phyloP scores from a whole-genome alignment of 257 asterid species.

The Solanum gracilifrons region DNA sequence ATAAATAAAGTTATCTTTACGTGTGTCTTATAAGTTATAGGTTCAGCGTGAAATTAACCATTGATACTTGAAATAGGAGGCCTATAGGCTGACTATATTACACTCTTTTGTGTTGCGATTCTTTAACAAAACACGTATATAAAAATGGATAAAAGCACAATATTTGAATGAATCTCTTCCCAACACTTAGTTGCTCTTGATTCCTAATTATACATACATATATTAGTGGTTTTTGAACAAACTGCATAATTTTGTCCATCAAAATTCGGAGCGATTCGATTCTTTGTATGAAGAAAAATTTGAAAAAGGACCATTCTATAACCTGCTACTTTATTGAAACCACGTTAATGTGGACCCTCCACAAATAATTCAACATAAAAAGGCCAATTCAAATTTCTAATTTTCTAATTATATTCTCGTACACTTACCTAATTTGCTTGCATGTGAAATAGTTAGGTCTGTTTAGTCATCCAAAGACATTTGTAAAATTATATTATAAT shows the following conservation, averaged over 20 bases:
- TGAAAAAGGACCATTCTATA: background rate
- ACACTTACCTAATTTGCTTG: background rate
- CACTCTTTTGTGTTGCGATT: accelerated
- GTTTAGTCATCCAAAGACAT: background rate
- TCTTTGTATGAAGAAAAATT: background rate
- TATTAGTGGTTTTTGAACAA: background rate
- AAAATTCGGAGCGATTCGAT: background rate
- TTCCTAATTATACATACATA: accelerated
- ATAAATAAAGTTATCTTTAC: background rate
- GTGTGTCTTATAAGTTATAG: accelerated
- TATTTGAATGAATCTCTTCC: background rate
- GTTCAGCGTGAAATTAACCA: accelerated
- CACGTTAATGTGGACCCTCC: background rate
- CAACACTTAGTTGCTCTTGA: background rate
- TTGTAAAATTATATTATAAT: background rate
- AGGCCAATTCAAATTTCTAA: background rate
- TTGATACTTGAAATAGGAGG: background rate
- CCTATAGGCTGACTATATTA: background rate
- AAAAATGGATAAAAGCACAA: too few relatives aligned
- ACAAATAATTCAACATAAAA: background rate
- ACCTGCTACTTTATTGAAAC: background rate
- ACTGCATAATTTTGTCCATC: background rate
- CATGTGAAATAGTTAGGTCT: background rate
- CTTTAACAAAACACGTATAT: too few relatives aligned
- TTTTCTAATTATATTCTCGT: background rate